Evolutionary conservation across 1,284 basidiomycete genomes (phyloP).

Genomic region (Ceratobasidium sp.): DNA sequence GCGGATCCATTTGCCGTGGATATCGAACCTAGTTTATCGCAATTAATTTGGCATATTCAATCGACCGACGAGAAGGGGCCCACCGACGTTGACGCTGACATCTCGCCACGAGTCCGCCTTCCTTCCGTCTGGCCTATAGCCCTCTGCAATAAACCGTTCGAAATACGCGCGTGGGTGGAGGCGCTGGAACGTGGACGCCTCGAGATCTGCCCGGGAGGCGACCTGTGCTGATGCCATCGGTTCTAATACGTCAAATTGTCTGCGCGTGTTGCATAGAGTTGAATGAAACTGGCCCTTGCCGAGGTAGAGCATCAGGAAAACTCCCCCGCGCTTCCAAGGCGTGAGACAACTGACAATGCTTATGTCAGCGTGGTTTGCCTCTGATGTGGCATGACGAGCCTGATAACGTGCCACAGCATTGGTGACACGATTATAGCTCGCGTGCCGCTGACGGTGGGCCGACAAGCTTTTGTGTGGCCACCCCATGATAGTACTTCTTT

Average conservation of each 20-base stretch:
- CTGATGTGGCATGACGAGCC: too few species aligned
- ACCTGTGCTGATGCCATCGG: background rate
- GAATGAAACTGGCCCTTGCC: too few species aligned
- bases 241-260: background rate
- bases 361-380: too few species aligned
- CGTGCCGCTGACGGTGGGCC: too few species aligned
- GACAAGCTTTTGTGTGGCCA: too few species aligned
- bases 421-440: background rate
- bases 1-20: conserved; percentile 91
- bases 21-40: conserved; percentile 73
- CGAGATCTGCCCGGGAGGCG: conserved; percentile 50
- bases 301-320: too few species aligned
- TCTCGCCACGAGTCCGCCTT: conserved; percentile 71
- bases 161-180: conserved; percentile 85
- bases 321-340: too few species aligned
- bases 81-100: conserved; percentile 77
- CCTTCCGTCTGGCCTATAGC: conserved; percentile 80
- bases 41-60: background rate
- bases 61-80: conserved; percentile 51
- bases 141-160: conserved; percentile 77
- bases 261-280: background rate
- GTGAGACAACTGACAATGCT: too few species aligned
- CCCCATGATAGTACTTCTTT: too few species aligned
- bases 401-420: too few species aligned
- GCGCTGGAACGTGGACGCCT: conserved; percentile 80